These are phyloP conservation scores for Sphagnum fallax DNA, from an alignment of 228 moss, liverwort and hornwort species.

Conservation along the genomic window DNA sequence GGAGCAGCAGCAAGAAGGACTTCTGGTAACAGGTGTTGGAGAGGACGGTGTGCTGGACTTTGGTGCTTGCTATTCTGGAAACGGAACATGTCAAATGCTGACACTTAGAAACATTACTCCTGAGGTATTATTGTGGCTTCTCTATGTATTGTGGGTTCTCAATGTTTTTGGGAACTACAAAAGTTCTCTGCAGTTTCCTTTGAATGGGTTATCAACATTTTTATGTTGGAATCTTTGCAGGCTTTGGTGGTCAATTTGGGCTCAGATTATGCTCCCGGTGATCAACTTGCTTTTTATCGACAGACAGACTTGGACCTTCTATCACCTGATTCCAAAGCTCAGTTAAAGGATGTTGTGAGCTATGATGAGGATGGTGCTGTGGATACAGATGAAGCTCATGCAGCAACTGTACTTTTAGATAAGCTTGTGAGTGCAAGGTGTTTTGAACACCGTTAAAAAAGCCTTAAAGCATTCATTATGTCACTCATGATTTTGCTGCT, in stretches of 20 bases:
- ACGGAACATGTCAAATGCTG: slow-evolving; percentile 78
- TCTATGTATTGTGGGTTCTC: not conserved
- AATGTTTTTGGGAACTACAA: too few species aligned
- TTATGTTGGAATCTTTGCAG: slow-evolving; percentile 27
- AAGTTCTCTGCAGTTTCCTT: too few species aligned
- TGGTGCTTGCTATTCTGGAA: slow-evolving; percentile 76
- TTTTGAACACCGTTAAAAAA: not conserved
- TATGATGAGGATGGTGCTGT: slow-evolving; percentile 45
- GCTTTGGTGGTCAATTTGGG: slow-evolving; percentile 78
- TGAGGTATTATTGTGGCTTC: slow-evolving; percentile 37
- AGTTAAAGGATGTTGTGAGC: slow-evolving; percentile 52
- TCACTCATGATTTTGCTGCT: not conserved
- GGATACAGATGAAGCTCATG: slow-evolving; percentile 46
- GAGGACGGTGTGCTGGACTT: slow-evolving; percentile 89
- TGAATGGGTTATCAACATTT: not conserved
- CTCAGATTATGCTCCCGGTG: slow-evolving; percentile 80
- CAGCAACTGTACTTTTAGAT: slow-evolving; percentile 38
- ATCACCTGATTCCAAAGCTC: slow-evolving; percentile 45
- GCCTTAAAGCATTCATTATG: too few species aligned
- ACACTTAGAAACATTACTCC: slow-evolving; percentile 89
- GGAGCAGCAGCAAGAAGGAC: slow-evolving; percentile 80
- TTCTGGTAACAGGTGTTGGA: slow-evolving; percentile 83
- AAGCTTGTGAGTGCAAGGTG: slow-evolving; percentile 44
- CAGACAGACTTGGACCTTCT: slow-evolving; percentile 66
- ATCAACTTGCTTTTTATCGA: slow-evolving; percentile 73